These are phyloP conservation scores for Aschersonia sp. DNA, from an alignment of 2,329 filamentous ascomycete genomes.

Conservation along the genomic window DNA sequence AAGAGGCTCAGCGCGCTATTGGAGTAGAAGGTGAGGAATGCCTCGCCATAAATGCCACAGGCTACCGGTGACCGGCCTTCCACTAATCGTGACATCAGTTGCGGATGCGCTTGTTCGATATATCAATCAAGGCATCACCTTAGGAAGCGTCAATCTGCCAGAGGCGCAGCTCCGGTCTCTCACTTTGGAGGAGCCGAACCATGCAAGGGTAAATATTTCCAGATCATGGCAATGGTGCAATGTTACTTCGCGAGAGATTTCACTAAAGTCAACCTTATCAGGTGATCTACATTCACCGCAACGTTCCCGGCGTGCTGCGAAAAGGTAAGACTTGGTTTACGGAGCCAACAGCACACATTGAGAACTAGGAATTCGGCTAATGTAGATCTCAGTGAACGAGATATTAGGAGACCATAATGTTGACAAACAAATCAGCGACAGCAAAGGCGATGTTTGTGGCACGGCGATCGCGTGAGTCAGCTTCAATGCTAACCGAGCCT, in stretches of 20 bases:
- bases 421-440: conserved; percentile 97
- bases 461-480: not conserved
- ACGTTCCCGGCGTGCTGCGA: conserved; percentile 86
- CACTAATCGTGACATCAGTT: conserved; percentile 30
- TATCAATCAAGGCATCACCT: conserved; percentile 85
- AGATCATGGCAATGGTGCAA: conserved; percentile 1
- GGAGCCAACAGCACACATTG: not conserved
- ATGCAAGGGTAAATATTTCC: conserved; percentile 49
- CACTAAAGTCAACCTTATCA: conserved; percentile 12
- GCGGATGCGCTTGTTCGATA: conserved; percentile 78
- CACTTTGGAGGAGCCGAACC: conserved; percentile 76
- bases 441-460: conserved; percentile 61
- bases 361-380: not conserved
- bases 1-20: conserved; percentile 93
- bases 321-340: conserved; percentile 36
- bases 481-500: not conserved
- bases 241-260: not conserved
- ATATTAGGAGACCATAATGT: conserved; percentile 93
- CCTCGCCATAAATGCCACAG: not conserved
- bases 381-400: conserved; percentile 56
- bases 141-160: conserved; percentile 93
- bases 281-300: conserved; percentile 93
- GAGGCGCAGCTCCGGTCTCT: conserved; percentile 83
- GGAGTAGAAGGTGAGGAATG: conserved; percentile 55
- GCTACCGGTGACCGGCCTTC: not conserved